Base-by-base conservation (phyloP, 441 rosid genomes). In the Arabidopsis hybrid region DNA sequence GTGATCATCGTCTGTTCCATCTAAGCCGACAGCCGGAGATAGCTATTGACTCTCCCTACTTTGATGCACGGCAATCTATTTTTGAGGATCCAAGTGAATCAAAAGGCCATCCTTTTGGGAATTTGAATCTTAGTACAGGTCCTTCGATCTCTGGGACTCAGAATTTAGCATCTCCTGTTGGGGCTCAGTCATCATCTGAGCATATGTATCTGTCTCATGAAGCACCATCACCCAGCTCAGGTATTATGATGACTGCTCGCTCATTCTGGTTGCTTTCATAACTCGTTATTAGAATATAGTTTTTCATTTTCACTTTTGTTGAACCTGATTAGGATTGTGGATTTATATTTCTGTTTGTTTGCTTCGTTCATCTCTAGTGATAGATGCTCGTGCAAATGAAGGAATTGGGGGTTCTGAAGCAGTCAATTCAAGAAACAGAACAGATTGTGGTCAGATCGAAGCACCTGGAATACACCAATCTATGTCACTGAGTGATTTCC, bases 171-270 rank as follows among this genome's bases (percentile, higher is more conserved):
- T 88, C 93, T 59, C 87, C 96, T 16, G 85, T 85, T 62, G 84
- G 79, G 53, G 83, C 89, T 79, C 90, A 86, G 35, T 91, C 97
- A 63, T 89, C 92, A 60, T 88, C 90, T 29, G 97, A 88, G 51
- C 81, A 69, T 38, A 69, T 83, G 53, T 88, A 88, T 72, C 85
- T 83, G 34, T 89, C 90, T 67, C 88, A 81, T 64, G 97, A 90
- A 74, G 91, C 93, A 77, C 92, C 87, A 46, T 93, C 98, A 1
- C 91, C 97, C 46, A 93, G 92, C 84, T 90, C 97, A 88, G 99
- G 99, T 93, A 80, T 73, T 51, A 60, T 45, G 32, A 17, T 57
- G 47, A 53, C 57, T 61, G 52, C 52, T n/a, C 21, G 52, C 52
- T n/a, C 21, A 8, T 47, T 60, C 58, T 45, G 8, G 61, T 59